Percentiles rank a stretch among this genome's conserved stretches.
Evolutionary conservation across 495 filamentous ascomycete species (phyloP).

Genomic region (Aspergillus cavernicola): DNA sequence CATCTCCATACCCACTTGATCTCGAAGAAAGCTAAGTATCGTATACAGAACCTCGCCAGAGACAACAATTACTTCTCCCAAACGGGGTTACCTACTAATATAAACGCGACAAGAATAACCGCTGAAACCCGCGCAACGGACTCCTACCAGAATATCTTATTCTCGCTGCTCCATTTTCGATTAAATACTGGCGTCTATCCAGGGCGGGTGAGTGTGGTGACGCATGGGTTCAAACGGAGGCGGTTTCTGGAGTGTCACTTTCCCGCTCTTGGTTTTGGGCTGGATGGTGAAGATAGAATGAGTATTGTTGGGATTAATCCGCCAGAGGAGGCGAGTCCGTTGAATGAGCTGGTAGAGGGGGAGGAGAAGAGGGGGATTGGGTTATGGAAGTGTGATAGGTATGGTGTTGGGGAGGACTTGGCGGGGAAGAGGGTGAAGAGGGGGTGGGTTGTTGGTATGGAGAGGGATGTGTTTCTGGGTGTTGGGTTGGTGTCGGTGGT

Average conservation of each 20-base stretch:
- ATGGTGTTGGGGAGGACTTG: conserved; percentile 37
- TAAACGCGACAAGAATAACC: conserved; percentile 31
- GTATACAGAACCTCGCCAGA: conserved; percentile 42
- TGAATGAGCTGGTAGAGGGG: conserved; percentile 38
- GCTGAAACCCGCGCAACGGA: conserved; percentile 69
- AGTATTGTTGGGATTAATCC: conserved; percentile 67
- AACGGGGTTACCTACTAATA: conserved; percentile 6
- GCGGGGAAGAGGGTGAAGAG: conserved; percentile 33
- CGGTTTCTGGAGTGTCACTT: conserved; percentile 69
- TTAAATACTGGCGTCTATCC: conserved; percentile 34
- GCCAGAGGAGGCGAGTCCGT: conserved; percentile 50
- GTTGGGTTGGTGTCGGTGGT: conserved; percentile 29
- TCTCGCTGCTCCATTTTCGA: conserved; percentile 62
- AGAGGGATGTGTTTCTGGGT: conserved; percentile 23
- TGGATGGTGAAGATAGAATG: conserved; percentile 31
- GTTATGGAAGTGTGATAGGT: conserved; percentile 42
- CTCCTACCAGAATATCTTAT: conserved; percentile 74
- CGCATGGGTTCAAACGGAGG: conserved; percentile 68
- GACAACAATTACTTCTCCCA: conserved; percentile 36
- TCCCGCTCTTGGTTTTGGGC: conserved; percentile 52
- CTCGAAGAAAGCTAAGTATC: no score
- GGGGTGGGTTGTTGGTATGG: conserved; percentile 38
- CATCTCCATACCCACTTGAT: conserved; percentile 1
- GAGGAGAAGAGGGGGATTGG: conserved; percentile 42
- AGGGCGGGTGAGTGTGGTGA: conserved; percentile 60